phyloP scores from a whole-genome alignment of 2,329 filamentous ascomycete genomes.

The Raffaelea ambrosiae region DNA sequence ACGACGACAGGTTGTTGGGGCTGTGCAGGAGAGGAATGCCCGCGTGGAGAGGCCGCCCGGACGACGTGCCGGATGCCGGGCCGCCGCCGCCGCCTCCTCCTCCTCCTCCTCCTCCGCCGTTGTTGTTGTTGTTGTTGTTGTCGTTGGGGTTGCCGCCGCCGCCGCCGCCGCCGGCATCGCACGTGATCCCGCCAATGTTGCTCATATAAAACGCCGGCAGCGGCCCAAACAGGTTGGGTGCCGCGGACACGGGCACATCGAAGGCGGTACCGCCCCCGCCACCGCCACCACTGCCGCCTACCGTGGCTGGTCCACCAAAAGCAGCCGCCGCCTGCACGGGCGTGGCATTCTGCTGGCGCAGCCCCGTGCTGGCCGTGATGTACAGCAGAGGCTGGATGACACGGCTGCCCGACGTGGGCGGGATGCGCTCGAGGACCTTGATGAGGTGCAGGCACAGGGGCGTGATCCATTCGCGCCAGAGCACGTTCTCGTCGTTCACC shows the following conservation, averaged over 20 bases:
- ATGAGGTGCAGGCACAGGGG: constrained; percentile 9
- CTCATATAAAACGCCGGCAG: no score
- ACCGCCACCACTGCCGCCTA: no score
- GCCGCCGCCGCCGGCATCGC: no score
- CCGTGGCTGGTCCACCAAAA: neutral
- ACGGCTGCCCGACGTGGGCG: constrained; percentile 11
- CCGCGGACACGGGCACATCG: no score
- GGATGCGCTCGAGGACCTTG: constrained; percentile 7
- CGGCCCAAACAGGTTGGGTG: no score
- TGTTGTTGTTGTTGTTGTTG: no score
- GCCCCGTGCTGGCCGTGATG: constrained; percentile 11
- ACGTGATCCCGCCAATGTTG: no score
- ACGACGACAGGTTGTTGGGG: constrained; percentile 2
- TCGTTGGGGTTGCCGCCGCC: no score
- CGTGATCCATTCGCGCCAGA: constrained; percentile 10
- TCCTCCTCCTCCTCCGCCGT: no score
- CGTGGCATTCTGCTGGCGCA: neutral
- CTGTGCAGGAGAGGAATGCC: neutral
- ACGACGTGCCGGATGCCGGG: no score
- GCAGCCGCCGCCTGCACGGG: neutral
- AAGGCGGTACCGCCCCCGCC: no score
- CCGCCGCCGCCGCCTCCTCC: no score
- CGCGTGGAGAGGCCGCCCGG: neutral
- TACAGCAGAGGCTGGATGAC: constrained; percentile 13
- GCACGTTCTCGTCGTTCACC: constrained; percentile 1